phyloP scores from a whole-genome alignment of 805 yeast species.

The Zygoascus bituminiphila region DNA sequence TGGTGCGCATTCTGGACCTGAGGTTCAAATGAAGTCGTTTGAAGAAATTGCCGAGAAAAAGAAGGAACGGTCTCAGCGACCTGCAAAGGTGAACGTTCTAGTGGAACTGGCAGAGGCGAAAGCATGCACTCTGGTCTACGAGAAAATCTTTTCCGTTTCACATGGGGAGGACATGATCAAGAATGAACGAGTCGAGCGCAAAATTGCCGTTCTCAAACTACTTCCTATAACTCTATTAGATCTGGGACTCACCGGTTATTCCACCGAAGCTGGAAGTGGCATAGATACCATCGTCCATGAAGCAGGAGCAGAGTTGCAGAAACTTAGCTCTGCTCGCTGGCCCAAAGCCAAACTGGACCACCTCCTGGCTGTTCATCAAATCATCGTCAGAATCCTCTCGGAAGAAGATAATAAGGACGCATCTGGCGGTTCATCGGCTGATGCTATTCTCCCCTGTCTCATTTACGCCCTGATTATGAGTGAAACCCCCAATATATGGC shows the following conservation, averaged over 20 bases:
- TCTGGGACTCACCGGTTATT: conserved; percentile 18
- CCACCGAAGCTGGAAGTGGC: conserved; percentile 1
- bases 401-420: conserved; percentile 11
- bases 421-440: conserved; percentile 26
- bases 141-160: conserved; percentile 28
- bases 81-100: conserved; percentile 18
- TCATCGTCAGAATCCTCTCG: conserved; percentile 26
- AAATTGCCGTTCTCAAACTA: conserved; percentile 23
- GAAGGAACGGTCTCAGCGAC: conserved; percentile 21
- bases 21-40: conserved; percentile 28
- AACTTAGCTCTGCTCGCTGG: conserved; percentile 24
- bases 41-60: conserved; percentile 29
- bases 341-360: conserved; percentile 30
- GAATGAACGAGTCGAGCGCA: conserved; percentile 19
- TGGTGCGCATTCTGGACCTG: conserved; percentile 9
- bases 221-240: conserved; percentile 24
- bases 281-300: conserved; percentile 9
- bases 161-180: conserved; percentile 23
- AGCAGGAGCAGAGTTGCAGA: conserved; percentile 14
- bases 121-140: conserved; percentile 30
- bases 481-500: conserved; percentile 28
- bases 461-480: conserved; percentile 28
- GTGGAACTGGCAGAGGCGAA: conserved; percentile 31
- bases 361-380: conserved; percentile 30
- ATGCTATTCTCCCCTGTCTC: conserved; percentile 32